These are phyloP conservation scores for Tremellales sp. DNA, from an alignment of 1,284 basidiomycete genomes.

Conservation along the genomic window DNA sequence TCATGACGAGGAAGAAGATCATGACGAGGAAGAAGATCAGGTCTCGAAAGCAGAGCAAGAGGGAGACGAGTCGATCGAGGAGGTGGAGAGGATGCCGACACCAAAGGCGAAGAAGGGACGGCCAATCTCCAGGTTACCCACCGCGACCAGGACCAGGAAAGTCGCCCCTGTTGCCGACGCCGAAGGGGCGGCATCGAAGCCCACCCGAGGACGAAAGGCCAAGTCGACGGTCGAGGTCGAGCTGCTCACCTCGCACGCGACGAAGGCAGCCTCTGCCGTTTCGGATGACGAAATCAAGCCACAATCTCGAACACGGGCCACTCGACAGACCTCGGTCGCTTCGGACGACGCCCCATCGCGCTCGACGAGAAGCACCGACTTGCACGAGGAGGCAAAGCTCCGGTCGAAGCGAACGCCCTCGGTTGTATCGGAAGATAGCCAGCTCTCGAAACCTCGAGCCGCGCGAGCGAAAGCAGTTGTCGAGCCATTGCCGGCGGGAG, in stretches of 20 bases:
- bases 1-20: constrained; percentile 14
- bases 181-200: background rate
- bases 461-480: no score
- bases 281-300: no score
- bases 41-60: background rate
- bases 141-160: background rate
- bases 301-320: background rate
- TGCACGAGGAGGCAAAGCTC: background rate
- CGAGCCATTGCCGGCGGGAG: no score
- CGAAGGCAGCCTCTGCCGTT: no score
- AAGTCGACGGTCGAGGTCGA: background rate
- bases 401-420: background rate
- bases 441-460: background rate
- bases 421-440: background rate
- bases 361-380: background rate
- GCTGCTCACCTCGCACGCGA: background rate
- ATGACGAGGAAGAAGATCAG: constrained; percentile 10
- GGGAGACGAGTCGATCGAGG: background rate
- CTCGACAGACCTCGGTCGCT: background rate
- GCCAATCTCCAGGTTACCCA: background rate
- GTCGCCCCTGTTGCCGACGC: background rate
- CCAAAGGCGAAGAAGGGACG: background rate
- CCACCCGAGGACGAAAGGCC: background rate
- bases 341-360: background rate
- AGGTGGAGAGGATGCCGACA: background rate